A percentile compares a stretch with the other conserved stretches of the same genome.
Conservation (phyloP, 768 basidiomycete species). For the Kwoniella dejecticola region DNA sequence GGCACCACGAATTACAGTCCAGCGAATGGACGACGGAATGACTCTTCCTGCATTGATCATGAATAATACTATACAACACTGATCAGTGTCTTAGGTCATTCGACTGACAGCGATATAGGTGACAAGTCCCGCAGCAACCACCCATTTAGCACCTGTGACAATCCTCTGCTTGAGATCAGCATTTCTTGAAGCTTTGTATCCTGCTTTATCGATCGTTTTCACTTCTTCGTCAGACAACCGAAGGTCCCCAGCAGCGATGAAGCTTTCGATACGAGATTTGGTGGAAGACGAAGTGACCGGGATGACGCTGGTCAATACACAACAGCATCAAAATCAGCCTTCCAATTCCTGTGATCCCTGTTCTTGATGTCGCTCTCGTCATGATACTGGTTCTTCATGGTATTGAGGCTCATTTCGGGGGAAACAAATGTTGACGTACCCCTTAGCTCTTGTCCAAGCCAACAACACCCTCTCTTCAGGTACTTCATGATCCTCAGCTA, state of each 20-base stretch:
- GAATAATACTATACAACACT: too few species aligned
- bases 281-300: slow-evolving; percentile 30
- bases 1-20: too few species aligned
- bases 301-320: slow-evolving; percentile 19
- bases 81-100: too few species aligned
- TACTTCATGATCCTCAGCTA: slow-evolving; percentile 15
- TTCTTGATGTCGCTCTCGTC: too few species aligned
- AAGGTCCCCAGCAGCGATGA: slow-evolving; percentile 30
- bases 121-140: slow-evolving; percentile 5
- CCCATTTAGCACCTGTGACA: slow-evolving; percentile 1
- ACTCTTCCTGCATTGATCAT: too few species aligned
- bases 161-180: slow-evolving; percentile 5
- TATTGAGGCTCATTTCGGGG: too few species aligned
- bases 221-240: slow-evolving; percentile 41
- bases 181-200: slow-evolving; percentile 29
- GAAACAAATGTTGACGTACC: too few species aligned
- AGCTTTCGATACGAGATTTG: slow-evolving; percentile 19
- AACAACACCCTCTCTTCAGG: slow-evolving; percentile 35
- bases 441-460: slow-evolving; percentile 36
- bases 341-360: too few species aligned
- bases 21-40: too few species aligned
- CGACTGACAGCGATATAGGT: slow-evolving; percentile 4
- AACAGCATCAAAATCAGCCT: too few species aligned
- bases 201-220: slow-evolving; percentile 50
- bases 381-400: too few species aligned